Evolutionary conservation across 768 basidiomycete genomes (phyloP).

Genomic region (Mrakia blollopis): DNA sequence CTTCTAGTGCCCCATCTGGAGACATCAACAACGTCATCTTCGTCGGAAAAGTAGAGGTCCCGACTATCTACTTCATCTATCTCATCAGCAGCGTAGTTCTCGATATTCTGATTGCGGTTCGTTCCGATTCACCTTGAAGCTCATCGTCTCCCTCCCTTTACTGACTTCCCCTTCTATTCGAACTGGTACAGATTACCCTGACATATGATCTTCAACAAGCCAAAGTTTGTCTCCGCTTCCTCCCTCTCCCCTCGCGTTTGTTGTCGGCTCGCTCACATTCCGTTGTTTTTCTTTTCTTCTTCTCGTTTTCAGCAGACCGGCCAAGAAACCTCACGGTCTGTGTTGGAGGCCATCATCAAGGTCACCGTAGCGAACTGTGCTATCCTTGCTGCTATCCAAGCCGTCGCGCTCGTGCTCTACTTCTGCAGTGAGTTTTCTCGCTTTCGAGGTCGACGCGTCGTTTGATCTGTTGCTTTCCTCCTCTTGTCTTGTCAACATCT

Average conservation of each 20-base stretch:
- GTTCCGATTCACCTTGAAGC: no score
- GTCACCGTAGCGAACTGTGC: no score
- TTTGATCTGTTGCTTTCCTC: no score
- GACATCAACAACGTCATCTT: neutral
- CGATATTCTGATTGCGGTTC: neutral
- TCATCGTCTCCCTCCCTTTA: no score
- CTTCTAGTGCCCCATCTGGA: neutral
- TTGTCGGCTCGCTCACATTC: neutral
- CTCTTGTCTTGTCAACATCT: no score
- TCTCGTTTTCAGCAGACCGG: neutral
- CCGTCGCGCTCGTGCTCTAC: no score
- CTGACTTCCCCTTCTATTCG: no score
- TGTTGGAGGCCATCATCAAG: neutral
- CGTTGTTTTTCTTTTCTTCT: neutral
- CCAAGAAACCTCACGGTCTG: neutral
- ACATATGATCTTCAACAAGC: neutral
- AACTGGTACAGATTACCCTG: neutral
- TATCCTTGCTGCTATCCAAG: no score
- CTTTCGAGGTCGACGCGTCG: no score
- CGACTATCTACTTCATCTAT: neutral
- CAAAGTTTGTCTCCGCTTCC: neutral
- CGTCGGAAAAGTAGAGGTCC: no score
- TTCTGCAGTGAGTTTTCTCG: no score
- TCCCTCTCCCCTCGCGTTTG: neutral
- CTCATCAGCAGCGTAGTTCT: neutral